Evolutionary conservation across 768 basidiomycete genomes (phyloP).

Genomic region (Trametes sanguinea): DNA sequence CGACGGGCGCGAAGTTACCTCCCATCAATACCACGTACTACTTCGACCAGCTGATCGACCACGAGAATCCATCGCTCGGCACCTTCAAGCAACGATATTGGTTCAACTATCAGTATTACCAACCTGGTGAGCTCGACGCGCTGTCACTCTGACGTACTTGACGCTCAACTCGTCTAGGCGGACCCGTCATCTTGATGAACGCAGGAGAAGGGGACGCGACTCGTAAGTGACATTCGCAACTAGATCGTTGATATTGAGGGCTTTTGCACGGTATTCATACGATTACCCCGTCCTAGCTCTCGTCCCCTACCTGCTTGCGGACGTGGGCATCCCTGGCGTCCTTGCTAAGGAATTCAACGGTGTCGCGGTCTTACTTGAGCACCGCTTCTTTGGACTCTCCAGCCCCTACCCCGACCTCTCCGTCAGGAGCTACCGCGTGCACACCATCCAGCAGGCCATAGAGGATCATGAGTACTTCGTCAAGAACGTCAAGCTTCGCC

Average conservation of each 20-base stretch:
- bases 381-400: constrained; percentile 72
- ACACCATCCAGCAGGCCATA: constrained; percentile 72
- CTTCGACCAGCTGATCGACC: constrained; percentile 57
- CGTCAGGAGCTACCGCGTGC: constrained; percentile 53
- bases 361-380: constrained; percentile 63
- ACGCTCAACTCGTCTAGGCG: not conserved
- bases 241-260: too few relatives aligned
- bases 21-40: constrained; percentile 39
- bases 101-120: constrained; percentile 66
- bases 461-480: constrained; percentile 72
- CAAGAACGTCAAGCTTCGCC: constrained; percentile 63
- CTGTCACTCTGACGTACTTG: too few relatives aligned
- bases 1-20: not conserved
- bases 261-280: too few relatives aligned
- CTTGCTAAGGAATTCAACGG: constrained; percentile 67
- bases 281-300: too few relatives aligned
- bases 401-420: constrained; percentile 68
- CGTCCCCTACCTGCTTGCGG: too few relatives aligned
- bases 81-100: constrained; percentile 77
- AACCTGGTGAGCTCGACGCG: constrained; percentile 25
- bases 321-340: constrained; percentile 46
- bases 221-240: too few relatives aligned
- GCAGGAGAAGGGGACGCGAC: too few relatives aligned
- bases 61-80: constrained; percentile 54
- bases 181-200: constrained; percentile 28